A percentile compares a stretch with the other conserved stretches of the same genome.
Conservation (phyloP, 2,329 filamentous ascomycete species). For the Rutstroemia sydowiana region DNA sequence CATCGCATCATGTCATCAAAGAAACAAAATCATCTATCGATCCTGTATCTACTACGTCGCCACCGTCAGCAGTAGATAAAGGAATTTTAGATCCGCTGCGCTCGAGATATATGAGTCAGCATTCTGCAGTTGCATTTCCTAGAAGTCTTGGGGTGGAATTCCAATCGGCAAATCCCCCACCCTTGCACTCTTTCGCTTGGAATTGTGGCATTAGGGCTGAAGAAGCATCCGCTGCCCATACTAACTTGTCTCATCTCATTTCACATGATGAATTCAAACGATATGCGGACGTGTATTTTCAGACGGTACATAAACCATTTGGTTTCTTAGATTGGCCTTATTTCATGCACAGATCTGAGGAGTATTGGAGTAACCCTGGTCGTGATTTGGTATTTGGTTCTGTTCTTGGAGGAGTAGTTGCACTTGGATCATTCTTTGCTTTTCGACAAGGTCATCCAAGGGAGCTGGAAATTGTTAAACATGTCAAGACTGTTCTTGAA, state of each 20-base stretch:
- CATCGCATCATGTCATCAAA: neutral
- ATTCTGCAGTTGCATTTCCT: constrained; percentile 30
- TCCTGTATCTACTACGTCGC: constrained; percentile 1
- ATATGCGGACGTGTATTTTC: constrained; percentile 25
- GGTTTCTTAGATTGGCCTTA: constrained; percentile 27
- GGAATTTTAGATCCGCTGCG: constrained; percentile 8
- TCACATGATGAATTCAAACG: constrained; percentile 5
- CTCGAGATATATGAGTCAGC: constrained; percentile 20
- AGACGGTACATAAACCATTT: constrained; percentile 28
- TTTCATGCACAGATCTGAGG: constrained; percentile 23
- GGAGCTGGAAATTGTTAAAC: constrained; percentile 26
- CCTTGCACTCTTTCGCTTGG: constrained; percentile 34
- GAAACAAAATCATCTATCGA: neutral
- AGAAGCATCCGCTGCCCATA: constrained; percentile 14
- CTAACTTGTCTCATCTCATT: constrained; percentile 19
- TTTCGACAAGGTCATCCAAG: constrained; percentile 14
- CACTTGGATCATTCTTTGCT: constrained; percentile 31
- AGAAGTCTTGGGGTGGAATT: constrained; percentile 29
- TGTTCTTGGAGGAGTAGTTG: constrained; percentile 29
- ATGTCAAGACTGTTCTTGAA: constrained; percentile 20
- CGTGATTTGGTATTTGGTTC: constrained; percentile 30
- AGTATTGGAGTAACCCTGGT: constrained; percentile 27
- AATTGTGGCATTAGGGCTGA: constrained; percentile 29
- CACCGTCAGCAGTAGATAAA: constrained; percentile 13
- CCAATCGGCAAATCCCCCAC: constrained; percentile 28